These are phyloP conservation scores for Persicaria tinctoria DNA, from an alignment of 148 eudicot genomes.

Conservation along the genomic window DNA sequence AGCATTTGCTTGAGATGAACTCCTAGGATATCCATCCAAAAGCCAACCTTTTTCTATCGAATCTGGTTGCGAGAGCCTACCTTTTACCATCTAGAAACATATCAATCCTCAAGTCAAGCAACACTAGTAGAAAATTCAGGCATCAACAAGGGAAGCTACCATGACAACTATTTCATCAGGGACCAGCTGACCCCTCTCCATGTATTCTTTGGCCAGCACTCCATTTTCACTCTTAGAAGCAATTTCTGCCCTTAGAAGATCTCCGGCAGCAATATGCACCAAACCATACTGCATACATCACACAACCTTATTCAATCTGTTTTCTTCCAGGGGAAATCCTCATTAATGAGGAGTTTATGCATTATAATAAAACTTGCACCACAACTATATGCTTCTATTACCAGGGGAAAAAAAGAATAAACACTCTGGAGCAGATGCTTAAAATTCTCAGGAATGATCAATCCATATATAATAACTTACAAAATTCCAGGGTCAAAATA, in stretches of 20 bases:
- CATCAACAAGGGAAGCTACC: conserved; percentile 33
- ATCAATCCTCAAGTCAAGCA: conserved; percentile 14
- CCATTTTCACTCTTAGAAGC: conserved; percentile 87
- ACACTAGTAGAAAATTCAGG: conserved; percentile 3
- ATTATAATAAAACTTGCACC: conserved; percentile 9
- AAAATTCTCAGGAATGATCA: neutral
- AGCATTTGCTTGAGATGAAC: conserved; percentile 90
- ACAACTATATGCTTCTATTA: neutral
- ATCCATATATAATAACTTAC: neutral
- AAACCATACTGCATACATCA: conserved; percentile 81
- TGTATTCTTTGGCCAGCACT: conserved; percentile 70
- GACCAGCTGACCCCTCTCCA: conserved; percentile 94
- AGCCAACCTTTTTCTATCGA: conserved; percentile 95
- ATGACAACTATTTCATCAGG: conserved; percentile 90
- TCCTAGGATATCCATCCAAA: conserved; percentile 96
- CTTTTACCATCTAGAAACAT: conserved; percentile 79
- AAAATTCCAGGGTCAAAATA: neutral
- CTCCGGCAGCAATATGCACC: conserved; percentile 98
- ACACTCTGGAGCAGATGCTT: neutral
- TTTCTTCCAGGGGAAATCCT: conserved; percentile 26
- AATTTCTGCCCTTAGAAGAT: conserved; percentile 79
- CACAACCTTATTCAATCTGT: conserved; percentile 40
- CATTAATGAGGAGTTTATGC: conserved; percentile 22
- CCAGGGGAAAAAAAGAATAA: neutral
- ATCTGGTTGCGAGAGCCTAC: conserved; percentile 66